A percentile compares a stretch with the other conserved stretches of the same genome.
phyloP scores from a whole-genome alignment of 345 rosid genomes.

The Zanthoxylum bungeanum region DNA sequence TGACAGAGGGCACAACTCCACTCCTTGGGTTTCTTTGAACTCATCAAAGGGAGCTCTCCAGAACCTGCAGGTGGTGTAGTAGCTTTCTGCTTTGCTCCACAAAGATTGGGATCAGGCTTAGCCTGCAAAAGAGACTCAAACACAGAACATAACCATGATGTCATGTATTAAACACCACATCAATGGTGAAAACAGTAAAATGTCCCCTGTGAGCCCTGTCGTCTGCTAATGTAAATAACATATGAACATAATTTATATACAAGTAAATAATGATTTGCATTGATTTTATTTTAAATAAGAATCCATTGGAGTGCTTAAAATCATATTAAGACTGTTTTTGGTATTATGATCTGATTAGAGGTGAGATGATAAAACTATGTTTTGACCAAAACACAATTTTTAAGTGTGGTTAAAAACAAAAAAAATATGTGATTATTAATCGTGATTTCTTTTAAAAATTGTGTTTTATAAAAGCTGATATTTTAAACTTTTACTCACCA shows the following conservation, averaged over 20 bases:
- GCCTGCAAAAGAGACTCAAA: slow-evolving; percentile 36
- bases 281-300: background rate
- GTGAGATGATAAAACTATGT: too few relatives aligned
- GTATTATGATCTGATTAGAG: too few relatives aligned
- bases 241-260: background rate
- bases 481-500: too few relatives aligned
- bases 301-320: too few relatives aligned
- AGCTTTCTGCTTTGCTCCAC: slow-evolving; percentile 43
- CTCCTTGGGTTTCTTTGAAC: slow-evolving; percentile 29
- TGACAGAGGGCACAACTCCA: slow-evolving; percentile 58
- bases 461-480: too few relatives aligned
- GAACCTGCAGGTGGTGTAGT: slow-evolving; percentile 19
- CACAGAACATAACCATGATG: slow-evolving; percentile 16
- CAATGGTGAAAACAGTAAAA: background rate
- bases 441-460: too few relatives aligned
- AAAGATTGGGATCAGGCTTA: slow-evolving; percentile 37
- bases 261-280: background rate
- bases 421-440: too few relatives aligned
- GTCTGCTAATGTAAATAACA: background rate
- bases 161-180: background rate
- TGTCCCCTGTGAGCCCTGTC: background rate
- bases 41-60: slow-evolving; percentile 11
- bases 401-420: too few relatives aligned
- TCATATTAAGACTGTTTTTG: too few relatives aligned
- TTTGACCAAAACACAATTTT: too few relatives aligned